Base-by-base conservation (phyloP, 2,329 filamentous ascomycete species). In the Penicillium sp. region DNA sequence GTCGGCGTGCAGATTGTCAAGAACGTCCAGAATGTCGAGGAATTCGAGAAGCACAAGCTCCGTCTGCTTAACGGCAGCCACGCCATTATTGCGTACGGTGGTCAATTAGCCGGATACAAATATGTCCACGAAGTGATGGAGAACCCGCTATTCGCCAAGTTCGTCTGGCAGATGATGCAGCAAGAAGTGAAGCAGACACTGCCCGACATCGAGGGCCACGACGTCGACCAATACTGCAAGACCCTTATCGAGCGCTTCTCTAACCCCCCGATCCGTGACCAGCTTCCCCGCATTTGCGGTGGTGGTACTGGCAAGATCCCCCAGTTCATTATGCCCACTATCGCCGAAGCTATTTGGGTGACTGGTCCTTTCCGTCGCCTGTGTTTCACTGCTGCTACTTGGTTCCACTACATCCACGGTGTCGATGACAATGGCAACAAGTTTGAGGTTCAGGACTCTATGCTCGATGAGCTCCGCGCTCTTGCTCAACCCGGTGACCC, bases 21-120 rank as follows among this genome's bases (percentile, higher is more conserved):
- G 54, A 71, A 80, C 49, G 78, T 82, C n/a, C 72, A 79, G 60
- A 75, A 78, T 13, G 80, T 83, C 24, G 80, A 83, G 70, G 68
- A 80, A 64, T 83, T 81, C 58, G 80, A 83, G 75, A 81, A 79
- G 74, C 79, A 82, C 75, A 83, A 83, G 75, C 78, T 83, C 34
- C 80, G 80, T 18, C 75, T 83, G 52, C 77, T 83, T 52, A 83
- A 83, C 65, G 80, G 76, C 55, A 78, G 75, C 51, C 80, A 83
- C 75, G 81, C 79, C 0, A 78, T 80, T 51, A 74, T 83, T 50
- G 77, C 77, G n/a, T 83, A 83, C 70, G 72, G 78, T 0, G 80
- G 78, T 37, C 77, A 79, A 56, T 71, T 83, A 37, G 79, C 79
- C 1, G 80, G 80, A 55, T 82, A 81, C 72, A 71, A 77, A 63